Evolutionary conservation across 2,329 filamentous ascomycete species (phyloP), one percentile per base, ranked within the genome.

Genomic region (Calycina herbarum): DNA sequence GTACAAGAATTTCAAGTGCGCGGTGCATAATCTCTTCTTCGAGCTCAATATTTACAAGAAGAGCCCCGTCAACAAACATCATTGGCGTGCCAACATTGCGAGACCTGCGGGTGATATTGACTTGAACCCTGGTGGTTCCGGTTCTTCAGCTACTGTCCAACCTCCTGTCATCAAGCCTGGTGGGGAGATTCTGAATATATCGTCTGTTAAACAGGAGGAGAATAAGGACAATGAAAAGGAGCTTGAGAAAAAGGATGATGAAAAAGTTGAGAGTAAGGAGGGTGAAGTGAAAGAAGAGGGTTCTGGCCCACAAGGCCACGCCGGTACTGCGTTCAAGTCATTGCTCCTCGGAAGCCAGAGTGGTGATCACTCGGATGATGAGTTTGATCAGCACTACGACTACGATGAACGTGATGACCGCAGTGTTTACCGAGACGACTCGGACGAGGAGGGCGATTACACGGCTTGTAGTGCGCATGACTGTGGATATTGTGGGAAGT

Each of bases 41-140:
- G 81, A 83, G 67, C 29, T 80, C 35, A 83, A 83, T 69, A n/a
- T 83, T 1, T 83, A 83, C 66, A 74, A 82, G 73, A 82, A 81
- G 67, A 74, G 82, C 68, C 79, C 80, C 0, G 66, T 78, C 33
- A 82, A 82, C 67, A 70, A 57, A 51, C 80, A 82, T 66, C 79
- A 81, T 66, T 83, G 81, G 80, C 76, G 79, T 29, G 72, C 73
- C 2, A 78, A 81, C 63, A 64, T 82, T 59, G 80, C 79, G 17
- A 74, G 80, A 10, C 80, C 80, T 7, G 75, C 76, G 0, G 66
- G 65, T 4, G 69, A 76, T 5, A 81, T 83, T 64, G 79, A 82
- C 62, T 69, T 80, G 38, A 13, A 13, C 7, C 20, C 57, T 17
- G 13, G 20, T 45, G 33, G 35, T 20, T 42, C 35, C 8, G 57